Conservation (phyloP, 1,284 basidiomycete species). For the Ceratobasidium sp. region DNA sequence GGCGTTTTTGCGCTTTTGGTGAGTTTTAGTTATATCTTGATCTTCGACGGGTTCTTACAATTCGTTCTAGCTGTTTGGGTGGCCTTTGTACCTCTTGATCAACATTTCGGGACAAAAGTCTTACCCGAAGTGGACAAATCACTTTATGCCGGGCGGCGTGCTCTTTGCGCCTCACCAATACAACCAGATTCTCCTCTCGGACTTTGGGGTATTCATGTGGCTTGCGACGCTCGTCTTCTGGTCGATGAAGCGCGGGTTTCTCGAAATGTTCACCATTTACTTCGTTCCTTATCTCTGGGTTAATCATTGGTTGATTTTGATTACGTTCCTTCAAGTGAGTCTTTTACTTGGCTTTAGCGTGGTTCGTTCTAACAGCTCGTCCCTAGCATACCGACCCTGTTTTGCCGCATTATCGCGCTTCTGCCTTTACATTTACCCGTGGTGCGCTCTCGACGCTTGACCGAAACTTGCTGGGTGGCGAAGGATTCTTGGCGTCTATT, state of each 20-base stretch:
- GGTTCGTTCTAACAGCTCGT: not conserved
- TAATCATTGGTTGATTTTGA: constrained; percentile 88
- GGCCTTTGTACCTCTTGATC: constrained; percentile 82
- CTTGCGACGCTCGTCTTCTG: constrained; percentile 66
- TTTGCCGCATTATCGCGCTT: constrained; percentile 91
- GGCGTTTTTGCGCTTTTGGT: constrained; percentile 72
- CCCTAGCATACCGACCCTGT: constrained; percentile 86
- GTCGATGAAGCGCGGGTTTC: constrained; percentile 72
- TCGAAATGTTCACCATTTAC: constrained; percentile 82
- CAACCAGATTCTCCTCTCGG: constrained; percentile 81
- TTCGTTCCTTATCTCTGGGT: constrained; percentile 90
- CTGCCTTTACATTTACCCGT: constrained; percentile 93
- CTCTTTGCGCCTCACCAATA: constrained; percentile 90
- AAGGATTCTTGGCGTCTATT: constrained; percentile 59
- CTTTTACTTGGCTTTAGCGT: not conserved
- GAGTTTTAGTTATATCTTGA: constrained; percentile 46
- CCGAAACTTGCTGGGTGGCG: constrained; percentile 83
- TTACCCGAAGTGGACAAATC: constrained; percentile 85
- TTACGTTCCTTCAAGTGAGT: constrained; percentile 84
- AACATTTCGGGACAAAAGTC: constrained; percentile 69
- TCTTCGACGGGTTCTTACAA: too few species aligned
- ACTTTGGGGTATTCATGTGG: constrained; percentile 83
- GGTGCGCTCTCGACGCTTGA: constrained; percentile 97
- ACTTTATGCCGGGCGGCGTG: constrained; percentile 81
- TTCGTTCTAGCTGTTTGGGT: constrained; percentile 71